These are phyloP conservation scores for Prinsepia uniflora DNA, from an alignment of 306 rosid species.

Conservation along the genomic window DNA sequence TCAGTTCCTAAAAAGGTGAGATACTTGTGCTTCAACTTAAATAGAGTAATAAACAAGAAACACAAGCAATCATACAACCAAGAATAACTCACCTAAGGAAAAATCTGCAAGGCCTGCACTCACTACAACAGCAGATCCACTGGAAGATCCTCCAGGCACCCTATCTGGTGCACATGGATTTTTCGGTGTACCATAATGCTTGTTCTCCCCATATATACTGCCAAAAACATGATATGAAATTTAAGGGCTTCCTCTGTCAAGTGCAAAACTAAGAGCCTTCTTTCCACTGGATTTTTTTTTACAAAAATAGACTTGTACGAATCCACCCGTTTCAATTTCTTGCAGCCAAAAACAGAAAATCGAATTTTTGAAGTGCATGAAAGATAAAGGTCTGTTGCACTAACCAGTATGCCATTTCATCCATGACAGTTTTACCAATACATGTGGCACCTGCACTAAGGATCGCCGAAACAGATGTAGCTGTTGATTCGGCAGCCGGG, in stretches of 20 bases:
- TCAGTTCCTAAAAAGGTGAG: slow-evolving; percentile 64
- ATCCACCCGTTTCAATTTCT: not conserved
- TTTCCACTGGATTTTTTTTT: not conserved
- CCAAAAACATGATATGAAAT: slow-evolving; percentile 10
- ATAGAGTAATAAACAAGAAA: slow-evolving; percentile 12
- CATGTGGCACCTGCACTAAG: slow-evolving; percentile 77
- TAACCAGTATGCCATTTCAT: slow-evolving; percentile 94
- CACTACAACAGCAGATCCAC: slow-evolving; percentile 71
- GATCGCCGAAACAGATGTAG: slow-evolving; percentile 58
- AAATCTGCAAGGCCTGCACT: slow-evolving; percentile 83
- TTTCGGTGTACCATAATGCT: slow-evolving; percentile 51
- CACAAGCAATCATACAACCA: slow-evolving; percentile 17
- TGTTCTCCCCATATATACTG: slow-evolving; percentile 53
- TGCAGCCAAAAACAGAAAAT: not conserved
- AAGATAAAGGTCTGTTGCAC: not conserved
- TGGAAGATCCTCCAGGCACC: slow-evolving; percentile 61
- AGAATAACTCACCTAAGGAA: slow-evolving; percentile 54
- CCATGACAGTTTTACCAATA: slow-evolving; percentile 85
- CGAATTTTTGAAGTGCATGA: not conserved
- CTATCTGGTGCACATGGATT: slow-evolving; percentile 45
- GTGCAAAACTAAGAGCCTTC: not conserved
- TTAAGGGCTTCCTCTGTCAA: slow-evolving; percentile 15
- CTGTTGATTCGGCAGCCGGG: slow-evolving; percentile 60
- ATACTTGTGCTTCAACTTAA: slow-evolving; percentile 6
- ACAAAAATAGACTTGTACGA: not conserved